Evolutionary conservation across 2,329 filamentous ascomycete species (phyloP).

Genomic region (Fusarium continuum): DNA sequence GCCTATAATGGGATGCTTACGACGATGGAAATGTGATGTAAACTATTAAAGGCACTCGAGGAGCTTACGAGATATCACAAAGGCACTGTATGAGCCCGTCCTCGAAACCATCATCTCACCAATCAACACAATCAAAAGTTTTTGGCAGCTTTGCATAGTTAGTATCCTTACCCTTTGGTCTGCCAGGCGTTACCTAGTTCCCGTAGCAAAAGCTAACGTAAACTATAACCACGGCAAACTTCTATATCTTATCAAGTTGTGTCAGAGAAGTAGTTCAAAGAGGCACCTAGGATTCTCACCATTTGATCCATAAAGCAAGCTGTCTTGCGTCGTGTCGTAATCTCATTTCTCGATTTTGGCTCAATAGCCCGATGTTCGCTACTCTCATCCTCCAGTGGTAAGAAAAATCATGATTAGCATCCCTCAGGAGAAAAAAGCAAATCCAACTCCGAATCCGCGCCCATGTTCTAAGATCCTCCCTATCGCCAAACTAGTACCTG

Average conservation of each 20-base stretch:
- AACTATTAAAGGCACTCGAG: too few species aligned
- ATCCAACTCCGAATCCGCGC: constrained; percentile 11
- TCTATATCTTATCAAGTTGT: constrained; percentile 27
- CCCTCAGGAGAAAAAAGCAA: not conserved
- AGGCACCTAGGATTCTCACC: constrained; percentile 37
- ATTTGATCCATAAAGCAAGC: constrained; percentile 15
- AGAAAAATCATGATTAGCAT: constrained; percentile 28
- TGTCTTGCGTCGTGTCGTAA: constrained; percentile 15
- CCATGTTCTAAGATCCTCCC: not conserved
- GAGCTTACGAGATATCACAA: not conserved
- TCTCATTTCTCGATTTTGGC: constrained; percentile 28
- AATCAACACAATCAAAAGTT: too few species aligned
- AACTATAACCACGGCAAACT: constrained; percentile 13
- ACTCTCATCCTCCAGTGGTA: constrained; percentile 5
- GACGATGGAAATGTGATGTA: too few species aligned
- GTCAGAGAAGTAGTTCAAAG: constrained; percentile 28
- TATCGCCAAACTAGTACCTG: constrained; percentile 28
- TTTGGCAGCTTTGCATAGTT: not conserved
- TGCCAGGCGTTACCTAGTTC: not conserved
- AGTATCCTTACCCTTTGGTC: constrained; percentile 12
- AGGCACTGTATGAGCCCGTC: too few species aligned
- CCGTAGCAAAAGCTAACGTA: not conserved
- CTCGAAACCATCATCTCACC: too few species aligned
- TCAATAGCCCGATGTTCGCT: constrained; percentile 9
- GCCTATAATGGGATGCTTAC: too few species aligned